A percentile compares a stretch with the other conserved stretches of the same genome.
phyloP scores from a whole-genome alignment of 2,329 filamentous ascomycete species.

The Colletotrichum gloeosporioides region DNA sequence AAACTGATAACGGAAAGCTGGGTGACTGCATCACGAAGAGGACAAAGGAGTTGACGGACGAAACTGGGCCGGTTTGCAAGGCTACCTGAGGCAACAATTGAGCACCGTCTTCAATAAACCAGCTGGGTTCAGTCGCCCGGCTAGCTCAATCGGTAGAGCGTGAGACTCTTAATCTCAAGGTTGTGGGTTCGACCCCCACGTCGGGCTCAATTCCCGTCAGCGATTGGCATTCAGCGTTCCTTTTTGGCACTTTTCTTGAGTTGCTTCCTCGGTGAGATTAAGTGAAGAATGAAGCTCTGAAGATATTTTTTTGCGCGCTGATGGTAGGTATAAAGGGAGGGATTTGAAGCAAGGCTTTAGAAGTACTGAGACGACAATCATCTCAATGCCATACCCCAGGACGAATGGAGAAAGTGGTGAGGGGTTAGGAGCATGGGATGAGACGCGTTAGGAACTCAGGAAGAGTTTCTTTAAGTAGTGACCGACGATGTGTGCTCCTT shows the following conservation, averaged over 20 bases:
- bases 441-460: background rate
- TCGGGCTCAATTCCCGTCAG: slow-evolving; percentile 26
- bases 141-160: slow-evolving; percentile 67
- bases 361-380: background rate
- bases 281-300: no score
- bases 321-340: background rate
- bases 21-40: background rate
- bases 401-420: no score
- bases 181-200: slow-evolving; percentile 29
- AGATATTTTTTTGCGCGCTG: background rate
- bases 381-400: no score
- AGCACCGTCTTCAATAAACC: fast-evolving
- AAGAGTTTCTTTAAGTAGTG: background rate
- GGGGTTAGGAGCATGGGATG: background rate
- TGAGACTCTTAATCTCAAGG: slow-evolving; percentile 65
- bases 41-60: background rate
- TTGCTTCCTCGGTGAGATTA: background rate
- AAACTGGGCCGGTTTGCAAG: background rate
- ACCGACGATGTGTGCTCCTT: background rate
- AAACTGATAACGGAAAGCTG: background rate
- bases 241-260: background rate
- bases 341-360: background rate
- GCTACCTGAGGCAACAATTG: fast-evolving
- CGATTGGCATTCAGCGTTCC: background rate
- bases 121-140: slow-evolving; percentile 8